Evolutionary conservation across 208 protist species (phyloP).

Genomic region (Crithidia fasciculata): DNA sequence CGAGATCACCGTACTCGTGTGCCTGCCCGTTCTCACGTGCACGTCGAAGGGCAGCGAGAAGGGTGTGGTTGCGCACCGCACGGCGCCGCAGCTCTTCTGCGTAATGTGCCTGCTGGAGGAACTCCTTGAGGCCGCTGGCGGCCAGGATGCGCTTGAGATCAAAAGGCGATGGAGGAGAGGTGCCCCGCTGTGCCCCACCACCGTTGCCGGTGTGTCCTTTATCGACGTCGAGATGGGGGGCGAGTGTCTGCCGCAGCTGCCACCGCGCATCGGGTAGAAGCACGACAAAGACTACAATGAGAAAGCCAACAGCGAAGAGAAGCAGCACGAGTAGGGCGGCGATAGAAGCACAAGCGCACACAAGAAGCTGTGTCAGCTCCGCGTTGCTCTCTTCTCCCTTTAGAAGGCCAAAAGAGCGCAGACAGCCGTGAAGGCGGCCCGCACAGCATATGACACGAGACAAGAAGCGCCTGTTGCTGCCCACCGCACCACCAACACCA

Average conservation of each 20-base stretch:
- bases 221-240: conserved; percentile 2
- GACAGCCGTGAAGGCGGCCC: not conserved
- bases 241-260: not conserved
- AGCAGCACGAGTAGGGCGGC: conserved; percentile 24
- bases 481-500: not conserved
- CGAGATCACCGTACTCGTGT: not conserved
- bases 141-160: conserved; percentile 8
- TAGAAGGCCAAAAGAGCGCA: conserved; percentile 12
- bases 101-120: conserved; percentile 16
- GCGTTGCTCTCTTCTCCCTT: not conserved
- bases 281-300: conserved; percentile 25
- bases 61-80: conserved; percentile 15
- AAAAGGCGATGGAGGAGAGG: not conserved
- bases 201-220: not conserved
- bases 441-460: conserved; percentile 13
- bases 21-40: not conserved
- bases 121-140: not conserved
- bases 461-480: not conserved
- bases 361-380: conserved; percentile 2
- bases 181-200: not conserved
- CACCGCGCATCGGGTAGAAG: conserved; percentile 2
- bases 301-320: not conserved
- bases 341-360: conserved; percentile 17
- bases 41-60: conserved; percentile 8
- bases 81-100: conserved; percentile 18